phyloP scores from a whole-genome alignment of 371 early-diverging fungal genomes.

The Actinomucor elegans region DNA sequence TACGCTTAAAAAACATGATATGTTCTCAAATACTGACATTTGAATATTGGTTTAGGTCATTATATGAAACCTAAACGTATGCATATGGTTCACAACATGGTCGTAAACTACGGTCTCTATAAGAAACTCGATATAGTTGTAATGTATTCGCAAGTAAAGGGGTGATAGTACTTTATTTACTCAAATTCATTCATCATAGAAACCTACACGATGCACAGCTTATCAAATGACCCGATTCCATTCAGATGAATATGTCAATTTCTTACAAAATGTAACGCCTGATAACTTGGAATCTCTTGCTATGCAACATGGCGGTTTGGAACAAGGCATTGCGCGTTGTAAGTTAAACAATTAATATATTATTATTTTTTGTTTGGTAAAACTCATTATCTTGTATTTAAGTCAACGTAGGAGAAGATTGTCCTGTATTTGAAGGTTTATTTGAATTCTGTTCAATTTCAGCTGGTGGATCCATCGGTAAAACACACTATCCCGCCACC shows the following conservation, averaged over 20 bases:
- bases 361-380: neutral
- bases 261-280: slow-evolving; percentile 91
- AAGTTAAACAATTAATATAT: slow-evolving; percentile 21
- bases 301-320: slow-evolving; percentile 69
- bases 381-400: neutral
- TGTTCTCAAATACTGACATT: neutral
- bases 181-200: no score
- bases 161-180: no score
- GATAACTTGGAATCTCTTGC: slow-evolving; percentile 86
- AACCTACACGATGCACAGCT: slow-evolving; percentile 87
- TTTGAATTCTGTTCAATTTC: slow-evolving; percentile 89
- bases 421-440: slow-evolving; percentile 93
- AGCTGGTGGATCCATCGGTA: slow-evolving; percentile 88
- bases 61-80: slow-evolving; percentile 99
- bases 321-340: slow-evolving; percentile 73
- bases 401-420: slow-evolving; percentile 90
- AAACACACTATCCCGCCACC: neutral
- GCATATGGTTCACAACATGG: slow-evolving; percentile 97
- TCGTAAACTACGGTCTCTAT: slow-evolving; percentile 94
- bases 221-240: slow-evolving; percentile 99
- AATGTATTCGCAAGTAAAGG: no score
- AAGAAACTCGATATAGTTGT: slow-evolving; percentile 92
- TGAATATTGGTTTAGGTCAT: slow-evolving; percentile 62
- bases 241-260: slow-evolving; percentile 99
- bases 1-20: slow-evolving; percentile 7